Base-by-base conservation (phyloP, 140 eudicot genomes). In the Senecio squalidus region DNA sequence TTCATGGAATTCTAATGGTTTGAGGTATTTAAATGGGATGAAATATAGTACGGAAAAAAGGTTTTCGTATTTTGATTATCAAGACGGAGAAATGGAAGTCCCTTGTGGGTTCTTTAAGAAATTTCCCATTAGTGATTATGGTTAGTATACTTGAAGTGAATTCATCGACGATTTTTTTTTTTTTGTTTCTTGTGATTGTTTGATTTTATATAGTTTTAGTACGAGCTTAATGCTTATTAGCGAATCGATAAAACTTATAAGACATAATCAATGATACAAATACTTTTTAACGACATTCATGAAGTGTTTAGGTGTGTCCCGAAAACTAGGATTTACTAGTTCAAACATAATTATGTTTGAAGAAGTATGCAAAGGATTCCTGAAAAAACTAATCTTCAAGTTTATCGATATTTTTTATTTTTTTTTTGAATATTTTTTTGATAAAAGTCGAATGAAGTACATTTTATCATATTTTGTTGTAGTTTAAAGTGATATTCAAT, bases 61-160 rank as follows among this genome's bases (percentile, higher is more conserved):
- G 50, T 6, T 72, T 31, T 78, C 95, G 24, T 81, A 76, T 68
- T 81, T 74, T 38, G 76, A 91, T 72, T 80, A 75, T 69, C 49
- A 39, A 46, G 70, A 77, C 24, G 75, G 64, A 43, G 75, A 63
- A 21, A 23, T 7, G 20, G 88, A 84, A 60, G 65, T 91, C 49
- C 92, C 98, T 2, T 91, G 98, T 65, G 98, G 95, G 28, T 81
- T 86, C 68, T 66, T 86, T 24, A 79, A 64, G 67, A 62, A 49
- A 28, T 84, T 83, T 31, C 98, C 95, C 0, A 69, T 87, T 41
- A 52, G 66, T 67, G 41, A 57, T 67, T 49, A 70, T 10, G 96
- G 96, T 90, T 72, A 74, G 97, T 72, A 9, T n/a, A n/a, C n/a
- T n/a, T n/a, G 51, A 3, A 9, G 62, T 17, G 62, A 48, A 55